Evolutionary conservation across 2,329 filamentous ascomycete genomes (phyloP), one percentile per base, ranked within the genome.

Genomic region (Elsinoe australis): DNA sequence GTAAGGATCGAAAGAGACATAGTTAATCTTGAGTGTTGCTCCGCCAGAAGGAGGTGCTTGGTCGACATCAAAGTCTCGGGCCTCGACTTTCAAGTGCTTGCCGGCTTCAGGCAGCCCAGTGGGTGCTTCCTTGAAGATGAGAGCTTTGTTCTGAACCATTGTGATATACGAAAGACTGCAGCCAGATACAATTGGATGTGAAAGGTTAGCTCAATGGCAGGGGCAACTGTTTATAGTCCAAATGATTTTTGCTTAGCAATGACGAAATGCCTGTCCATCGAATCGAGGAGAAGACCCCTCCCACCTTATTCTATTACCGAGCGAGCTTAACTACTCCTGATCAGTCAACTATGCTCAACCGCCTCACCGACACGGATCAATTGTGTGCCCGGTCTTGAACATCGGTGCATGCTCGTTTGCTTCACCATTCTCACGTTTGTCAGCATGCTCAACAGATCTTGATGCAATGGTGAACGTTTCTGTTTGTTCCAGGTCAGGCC

Each of bases 1-100:
- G 71, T 94, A 94, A 1, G 87, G 87, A 65, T 94, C 87, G 68
- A 83, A 83, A 32, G 85, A 89, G 54, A 80, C 73, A 64, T 84
- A 87, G 59, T 83, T 75, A 57, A 83, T 77, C 68, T 87, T 78
- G 54, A 83, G 68, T 24, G 78, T 78, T 41, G 94, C 64, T 32
- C 87, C 82, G 54, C 84, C 83, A 35, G 79, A 74, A 21, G 69
- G 67, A 39, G 80, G 74, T 4, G 75, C 63, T 44, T 75, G 71
- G 18, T 79, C 68, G 55, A 81, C 67, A 61, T 92, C 85, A 76
- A 89, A 80, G 15, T 78, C 72, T 51, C 75, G 75, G 55, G 74
- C 67, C 65, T 92, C 83, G 51, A 88, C 61, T 17, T 67, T 69
- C 49, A 94, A 70, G 64, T 94, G 71, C 65, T 90, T 68, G 39